Conservation (phyloP, 2,329 filamentous ascomycete genomes). For the Arthrobotrys conoides region DNA sequence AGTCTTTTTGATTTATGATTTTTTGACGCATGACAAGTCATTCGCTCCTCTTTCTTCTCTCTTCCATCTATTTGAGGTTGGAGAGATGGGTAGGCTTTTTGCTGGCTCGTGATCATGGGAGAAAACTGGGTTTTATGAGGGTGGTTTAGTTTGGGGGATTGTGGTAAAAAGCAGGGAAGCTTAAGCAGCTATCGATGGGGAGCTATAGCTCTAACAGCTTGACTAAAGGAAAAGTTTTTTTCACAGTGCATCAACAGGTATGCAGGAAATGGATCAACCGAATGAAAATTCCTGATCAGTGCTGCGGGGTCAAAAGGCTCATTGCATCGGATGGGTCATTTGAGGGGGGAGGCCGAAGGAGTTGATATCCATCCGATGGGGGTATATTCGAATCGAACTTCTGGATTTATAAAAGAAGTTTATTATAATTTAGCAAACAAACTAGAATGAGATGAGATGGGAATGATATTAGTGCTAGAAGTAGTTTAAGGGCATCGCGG, state of each 20-base stretch:
- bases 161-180: neutral
- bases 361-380: conserved; percentile 32
- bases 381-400: conserved; percentile 41
- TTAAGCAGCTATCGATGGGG: neutral
- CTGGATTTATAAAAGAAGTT: conserved; percentile 29
- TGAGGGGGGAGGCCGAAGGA: neutral
- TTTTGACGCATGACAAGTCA: conserved; percentile 48
- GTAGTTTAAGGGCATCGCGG: neutral
- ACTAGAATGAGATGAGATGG: conserved; percentile 12
- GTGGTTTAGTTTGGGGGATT: too few relatives aligned
- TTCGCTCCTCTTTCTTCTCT: conserved; percentile 13
- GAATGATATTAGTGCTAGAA: neutral
- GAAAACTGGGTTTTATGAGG: too few relatives aligned
- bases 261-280: conserved; percentile 14
- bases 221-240: neutral
- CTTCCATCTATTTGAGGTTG: neutral
- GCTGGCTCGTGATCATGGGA: neutral
- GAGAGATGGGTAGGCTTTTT: neutral
- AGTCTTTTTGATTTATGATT: conserved; percentile 1
- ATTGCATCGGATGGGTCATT: conserved; percentile 11
- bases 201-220: neutral
- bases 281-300: neutral
- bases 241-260: neutral
- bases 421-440: too few relatives aligned
- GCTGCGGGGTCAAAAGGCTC: conserved; percentile 22